These are phyloP conservation scores for Trichocladium uniseriatum DNA, from an alignment of 495 filamentous ascomycete genomes.

Conservation along the genomic window DNA sequence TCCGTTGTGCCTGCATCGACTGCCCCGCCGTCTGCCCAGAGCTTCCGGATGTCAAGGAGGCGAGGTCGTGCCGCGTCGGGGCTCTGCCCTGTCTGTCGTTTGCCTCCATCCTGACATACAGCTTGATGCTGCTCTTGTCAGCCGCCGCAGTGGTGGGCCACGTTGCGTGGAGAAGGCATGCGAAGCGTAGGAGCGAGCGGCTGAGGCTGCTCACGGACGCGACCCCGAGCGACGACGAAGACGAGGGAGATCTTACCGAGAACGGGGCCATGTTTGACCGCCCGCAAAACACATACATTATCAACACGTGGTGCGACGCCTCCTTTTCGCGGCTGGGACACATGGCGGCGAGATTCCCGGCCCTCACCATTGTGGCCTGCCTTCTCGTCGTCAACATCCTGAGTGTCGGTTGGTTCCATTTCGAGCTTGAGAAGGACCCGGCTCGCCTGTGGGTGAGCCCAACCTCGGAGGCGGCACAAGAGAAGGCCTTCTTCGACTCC, in stretches of 20 bases:
- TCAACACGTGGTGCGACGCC: constrained; percentile 71
- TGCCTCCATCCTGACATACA: constrained; percentile 78
- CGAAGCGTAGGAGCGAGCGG: constrained; percentile 64
- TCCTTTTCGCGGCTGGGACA: constrained; percentile 77
- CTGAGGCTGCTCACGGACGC: constrained; percentile 79
- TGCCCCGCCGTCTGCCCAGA: constrained; percentile 77
- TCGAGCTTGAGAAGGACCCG: constrained; percentile 78
- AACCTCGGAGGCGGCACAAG: constrained; percentile 77
- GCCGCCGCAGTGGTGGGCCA: constrained; percentile 60
- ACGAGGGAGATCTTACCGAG: constrained; percentile 71
- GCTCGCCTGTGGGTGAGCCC: constrained; percentile 94
- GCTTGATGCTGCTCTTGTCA: constrained; percentile 57
- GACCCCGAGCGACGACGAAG: constrained; percentile 78
- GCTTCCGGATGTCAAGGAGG: constrained; percentile 59
- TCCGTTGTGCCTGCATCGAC: constrained; percentile 87
- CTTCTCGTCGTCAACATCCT: constrained; percentile 62
- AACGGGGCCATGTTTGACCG: constrained; percentile 60
- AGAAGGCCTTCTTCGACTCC: constrained; percentile 90
- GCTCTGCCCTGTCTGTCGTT: constrained; percentile 85
- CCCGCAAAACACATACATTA: constrained; percentile 59
- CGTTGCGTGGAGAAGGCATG: constrained; percentile 61
- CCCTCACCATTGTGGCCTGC: constrained; percentile 65
- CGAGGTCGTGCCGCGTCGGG: constrained; percentile 70
- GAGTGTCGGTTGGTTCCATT: constrained; percentile 78
- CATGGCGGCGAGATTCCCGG: constrained; percentile 71